Conservation (phyloP, 306 rosid genomes). For the Carpinus fangiana region DNA sequence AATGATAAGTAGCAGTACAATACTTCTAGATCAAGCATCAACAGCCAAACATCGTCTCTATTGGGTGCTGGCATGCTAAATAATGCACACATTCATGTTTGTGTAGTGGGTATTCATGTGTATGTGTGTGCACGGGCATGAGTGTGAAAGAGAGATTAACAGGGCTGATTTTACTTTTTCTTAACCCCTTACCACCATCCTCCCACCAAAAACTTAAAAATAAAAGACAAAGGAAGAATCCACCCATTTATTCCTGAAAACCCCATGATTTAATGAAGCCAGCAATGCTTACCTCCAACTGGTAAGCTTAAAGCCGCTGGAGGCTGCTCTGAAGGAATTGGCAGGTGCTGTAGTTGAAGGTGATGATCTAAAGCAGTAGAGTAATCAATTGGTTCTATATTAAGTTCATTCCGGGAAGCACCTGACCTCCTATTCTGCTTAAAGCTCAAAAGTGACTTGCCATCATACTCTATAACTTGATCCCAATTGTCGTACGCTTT, state of each 20-base stretch:
- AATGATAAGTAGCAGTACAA: not conserved
- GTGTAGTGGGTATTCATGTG: not conserved
- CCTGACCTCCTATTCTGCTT: constrained; percentile 44
- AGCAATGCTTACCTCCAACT: constrained; percentile 54
- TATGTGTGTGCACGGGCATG: no score
- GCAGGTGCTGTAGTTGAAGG: constrained; percentile 40
- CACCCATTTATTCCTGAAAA: not conserved
- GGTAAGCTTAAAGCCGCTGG: constrained; percentile 51
- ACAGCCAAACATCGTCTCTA: constrained; percentile 6
- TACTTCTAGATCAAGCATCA: constrained; percentile 4
- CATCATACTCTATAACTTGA: constrained; percentile 86
- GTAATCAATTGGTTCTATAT: constrained; percentile 44
- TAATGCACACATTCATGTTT: constrained; percentile 12
- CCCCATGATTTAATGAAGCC: constrained; percentile 18
- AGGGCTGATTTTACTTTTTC: not conserved
- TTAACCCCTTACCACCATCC: not conserved
- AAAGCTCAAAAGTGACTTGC: constrained; percentile 68
- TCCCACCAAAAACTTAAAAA: not conserved
- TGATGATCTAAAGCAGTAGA: constrained; percentile 54
- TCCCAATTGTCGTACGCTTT: constrained; percentile 96
- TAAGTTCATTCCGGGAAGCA: constrained; percentile 56
- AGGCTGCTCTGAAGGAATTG: constrained; percentile 62
- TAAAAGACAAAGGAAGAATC: not conserved
- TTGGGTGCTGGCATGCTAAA: constrained; percentile 4
- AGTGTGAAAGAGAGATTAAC: not conserved